Conservation (phyloP, 805 yeast genomes). For the Yarrowia sp. region DNA sequence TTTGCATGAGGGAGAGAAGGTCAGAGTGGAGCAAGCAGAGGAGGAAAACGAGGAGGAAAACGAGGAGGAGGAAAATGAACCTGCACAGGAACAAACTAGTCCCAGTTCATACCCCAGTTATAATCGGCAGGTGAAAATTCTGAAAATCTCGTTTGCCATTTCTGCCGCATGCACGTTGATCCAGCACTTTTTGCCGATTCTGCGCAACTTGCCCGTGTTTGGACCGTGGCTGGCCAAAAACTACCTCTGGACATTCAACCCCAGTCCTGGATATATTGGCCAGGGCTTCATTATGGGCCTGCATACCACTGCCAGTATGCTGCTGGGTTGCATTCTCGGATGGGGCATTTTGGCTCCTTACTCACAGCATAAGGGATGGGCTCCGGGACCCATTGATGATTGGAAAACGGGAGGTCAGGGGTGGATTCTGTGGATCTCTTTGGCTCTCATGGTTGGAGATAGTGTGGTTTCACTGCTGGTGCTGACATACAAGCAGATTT, state of each 20-base stretch:
- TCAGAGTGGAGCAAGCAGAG: slow-evolving; percentile 30
- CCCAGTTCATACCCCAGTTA: slow-evolving; percentile 32
- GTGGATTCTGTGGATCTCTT: slow-evolving; percentile 93
- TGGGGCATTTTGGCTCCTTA: slow-evolving; percentile 91
- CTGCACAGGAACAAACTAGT: neutral
- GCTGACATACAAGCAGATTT: neutral
- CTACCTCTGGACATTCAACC: slow-evolving; percentile 86
- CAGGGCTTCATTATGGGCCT: slow-evolving; percentile 98
- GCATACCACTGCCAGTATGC: slow-evolving; percentile 86
- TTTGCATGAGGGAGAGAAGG: slow-evolving; percentile 47
- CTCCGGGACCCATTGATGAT: slow-evolving; percentile 83
- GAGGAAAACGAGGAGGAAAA: slow-evolving; percentile 28
- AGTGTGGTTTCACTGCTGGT: slow-evolving; percentile 53
- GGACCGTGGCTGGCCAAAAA: slow-evolving; percentile 59
- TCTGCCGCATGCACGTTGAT: slow-evolving; percentile 72
- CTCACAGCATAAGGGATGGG: slow-evolving; percentile 73
- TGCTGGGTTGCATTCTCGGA: slow-evolving; percentile 83
- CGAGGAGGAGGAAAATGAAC: neutral
- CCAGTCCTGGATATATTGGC: slow-evolving; percentile 95
- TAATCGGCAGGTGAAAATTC: slow-evolving; percentile 55
- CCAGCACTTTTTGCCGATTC: slow-evolving; percentile 69
- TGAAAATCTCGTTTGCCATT: slow-evolving; percentile 58
- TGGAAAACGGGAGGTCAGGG: slow-evolving; percentile 96
- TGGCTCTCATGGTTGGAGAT: slow-evolving; percentile 92
- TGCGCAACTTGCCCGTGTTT: slow-evolving; percentile 71